phyloP scores from a whole-genome alignment of 306 rosid species.

The Amphicarpaea edgeworthii region DNA sequence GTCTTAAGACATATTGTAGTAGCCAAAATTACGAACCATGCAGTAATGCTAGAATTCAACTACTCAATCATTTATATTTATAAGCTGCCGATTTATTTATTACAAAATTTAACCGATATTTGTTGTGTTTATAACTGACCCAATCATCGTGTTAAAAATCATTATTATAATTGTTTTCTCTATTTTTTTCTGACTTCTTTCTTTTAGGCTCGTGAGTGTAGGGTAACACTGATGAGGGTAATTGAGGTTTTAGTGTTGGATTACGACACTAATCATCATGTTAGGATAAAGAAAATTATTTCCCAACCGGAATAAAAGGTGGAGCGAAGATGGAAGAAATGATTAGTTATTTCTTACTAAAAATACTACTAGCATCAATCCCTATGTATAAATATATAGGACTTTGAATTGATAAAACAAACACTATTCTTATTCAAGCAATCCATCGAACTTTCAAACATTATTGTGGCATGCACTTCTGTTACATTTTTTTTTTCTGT shows the following conservation, averaged over 20 bases:
- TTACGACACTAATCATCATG: neutral
- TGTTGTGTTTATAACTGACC: neutral
- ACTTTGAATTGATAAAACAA: too few species aligned
- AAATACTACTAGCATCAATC: neutral
- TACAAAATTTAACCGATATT: constrained; percentile 8
- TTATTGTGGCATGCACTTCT: too few species aligned
- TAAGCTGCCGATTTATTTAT: constrained; percentile 2
- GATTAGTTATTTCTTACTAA: too few species aligned
- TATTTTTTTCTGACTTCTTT: neutral
- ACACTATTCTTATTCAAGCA: too few species aligned
- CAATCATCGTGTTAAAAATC: neutral
- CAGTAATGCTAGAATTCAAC: neutral
- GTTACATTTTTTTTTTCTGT: too few species aligned
- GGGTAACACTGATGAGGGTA: neutral
- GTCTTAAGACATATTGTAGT: neutral
- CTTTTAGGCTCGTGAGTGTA: neutral
- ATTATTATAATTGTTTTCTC: neutral
- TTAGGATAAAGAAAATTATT: neutral
- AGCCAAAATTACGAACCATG: neutral
- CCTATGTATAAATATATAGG: neutral
- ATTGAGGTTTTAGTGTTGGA: neutral
- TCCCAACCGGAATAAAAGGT: too few species aligned
- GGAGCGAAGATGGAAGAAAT: too few species aligned
- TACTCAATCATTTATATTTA: constrained; percentile 2
- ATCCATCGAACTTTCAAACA: too few species aligned